Base-by-base conservation (phyloP, 768 basidiomycete species). In the Lactarius sanguifluus region DNA sequence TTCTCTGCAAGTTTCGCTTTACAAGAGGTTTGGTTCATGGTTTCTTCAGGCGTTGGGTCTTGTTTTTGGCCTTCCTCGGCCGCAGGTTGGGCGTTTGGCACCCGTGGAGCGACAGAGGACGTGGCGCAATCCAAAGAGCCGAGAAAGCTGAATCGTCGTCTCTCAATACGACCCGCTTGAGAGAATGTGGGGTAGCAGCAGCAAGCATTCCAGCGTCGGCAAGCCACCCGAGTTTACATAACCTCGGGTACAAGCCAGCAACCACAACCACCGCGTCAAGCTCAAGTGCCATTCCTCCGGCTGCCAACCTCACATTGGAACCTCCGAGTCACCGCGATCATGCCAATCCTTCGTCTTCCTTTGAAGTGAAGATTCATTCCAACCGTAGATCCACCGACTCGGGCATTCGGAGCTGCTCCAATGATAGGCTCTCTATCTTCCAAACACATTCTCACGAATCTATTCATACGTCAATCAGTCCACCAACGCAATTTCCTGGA, bases 351-450 rank as follows among this genome's bases (percentile, higher is more conserved):
- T 10, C 56, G 4, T 9, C 18, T 13, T 9, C 5, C 56, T 20
- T 50, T 2, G 16, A 41, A 3, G 5, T 5, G 5, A n/a, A 0
- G 25, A 32, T 2, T 16, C 2, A 36, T 52, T 16, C 28, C 12
- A 15, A 65, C 40, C 55, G 43, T 32, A 61, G 59, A 13, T 55
- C 59, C n/a, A 20, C 34, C 10, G 56, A 45, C 9, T 15, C 55
- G 43, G 50, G 57, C 20, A 25, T 47, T 50, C 8, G 45, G 28
- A 65, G 64, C 23, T 12, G 59, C 15, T 32, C 64, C 34, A 47
- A 43, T 23, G 64, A 65, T 15, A 65, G 64, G 20, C 25, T 50
- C 34, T 61, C 59, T 12, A 38, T 32, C 6, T 28, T 65, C 15
- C 57, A 38, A 47, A 5, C 47, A 47, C 47, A 47, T 12, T 13